Conservation (phyloP, 345 rosid species). For the Sonneratia caseolaris region DNA sequence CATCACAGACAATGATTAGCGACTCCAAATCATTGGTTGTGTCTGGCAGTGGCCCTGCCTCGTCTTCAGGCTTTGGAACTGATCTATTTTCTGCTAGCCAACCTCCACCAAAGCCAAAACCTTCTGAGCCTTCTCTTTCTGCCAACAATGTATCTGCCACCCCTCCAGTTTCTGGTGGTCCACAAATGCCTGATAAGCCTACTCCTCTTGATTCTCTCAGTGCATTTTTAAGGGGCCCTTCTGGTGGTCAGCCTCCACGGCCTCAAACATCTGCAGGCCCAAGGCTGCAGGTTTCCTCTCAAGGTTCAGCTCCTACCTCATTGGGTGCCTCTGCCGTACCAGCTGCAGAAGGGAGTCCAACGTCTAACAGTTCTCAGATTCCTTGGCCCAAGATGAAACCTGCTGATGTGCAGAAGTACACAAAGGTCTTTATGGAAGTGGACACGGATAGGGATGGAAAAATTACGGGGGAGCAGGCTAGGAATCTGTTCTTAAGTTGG, state of each 20-base stretch:
- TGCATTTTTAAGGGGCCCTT: conserved; percentile 50
- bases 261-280: conserved; percentile 35
- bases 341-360: conserved; percentile 41
- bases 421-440: conserved; percentile 86
- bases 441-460: conserved; percentile 93
- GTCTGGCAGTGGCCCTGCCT: conserved; percentile 54
- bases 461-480: conserved; percentile 90
- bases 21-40: conserved; percentile 40
- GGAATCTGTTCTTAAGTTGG: conserved; percentile 92
- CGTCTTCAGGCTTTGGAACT: conserved; percentile 38
- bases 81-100: conserved; percentile 45
- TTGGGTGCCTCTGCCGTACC: conserved; percentile 40
- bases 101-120: conserved; percentile 37
- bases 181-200: conserved; percentile 47
- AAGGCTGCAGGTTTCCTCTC: conserved; percentile 45
- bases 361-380: conserved; percentile 41
- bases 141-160: conserved; percentile 29
- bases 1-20: conserved; percentile 24
- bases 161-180: conserved; percentile 37
- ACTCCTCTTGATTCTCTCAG: conserved; percentile 59
- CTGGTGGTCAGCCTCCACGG: conserved; percentile 44
- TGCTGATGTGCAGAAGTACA: conserved; percentile 80
- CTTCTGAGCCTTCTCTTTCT: conserved; percentile 33
- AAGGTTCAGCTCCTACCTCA: conserved; percentile 29
- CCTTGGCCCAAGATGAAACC: conserved; percentile 90